These are phyloP conservation scores for Nadsonia commutata DNA, from an alignment of 1,139 yeast genomes.

Conservation along the genomic window DNA sequence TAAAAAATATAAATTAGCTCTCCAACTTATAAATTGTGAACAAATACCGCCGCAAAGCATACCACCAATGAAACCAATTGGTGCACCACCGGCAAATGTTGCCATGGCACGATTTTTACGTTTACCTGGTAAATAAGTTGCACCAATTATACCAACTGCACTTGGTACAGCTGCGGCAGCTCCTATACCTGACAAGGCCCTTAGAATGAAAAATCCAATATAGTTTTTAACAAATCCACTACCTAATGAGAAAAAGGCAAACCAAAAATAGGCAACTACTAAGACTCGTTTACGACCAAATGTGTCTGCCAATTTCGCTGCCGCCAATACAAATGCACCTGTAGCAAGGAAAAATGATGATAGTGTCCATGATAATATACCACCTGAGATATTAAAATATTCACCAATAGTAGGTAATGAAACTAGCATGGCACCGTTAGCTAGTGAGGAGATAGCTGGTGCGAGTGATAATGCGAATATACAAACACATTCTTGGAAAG, in stretches of 20 bases:
- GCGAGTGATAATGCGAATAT: slow-evolving; percentile 25
- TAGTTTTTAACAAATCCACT: slow-evolving; percentile 28
- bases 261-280: slow-evolving; percentile 21
- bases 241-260: slow-evolving; percentile 24
- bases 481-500: slow-evolving; percentile 15
- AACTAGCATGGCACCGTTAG: slow-evolving; percentile 24
- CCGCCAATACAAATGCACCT: slow-evolving; percentile 28
- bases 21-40: slow-evolving; percentile 26
- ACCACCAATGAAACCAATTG: slow-evolving; percentile 30
- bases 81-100: slow-evolving; percentile 32
- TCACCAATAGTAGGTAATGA: slow-evolving; percentile 23
- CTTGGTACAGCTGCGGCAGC: slow-evolving; percentile 31
- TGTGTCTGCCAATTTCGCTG: slow-evolving; percentile 32
- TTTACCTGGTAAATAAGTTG: slow-evolving; percentile 24
- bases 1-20: slow-evolving; percentile 27
- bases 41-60: slow-evolving; percentile 30
- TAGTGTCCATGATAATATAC: slow-evolving; percentile 29
- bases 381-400: slow-evolving; percentile 25
- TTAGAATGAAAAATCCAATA: slow-evolving; percentile 23
- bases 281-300: slow-evolving; percentile 29
- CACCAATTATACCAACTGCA: slow-evolving; percentile 30
- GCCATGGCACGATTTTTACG: slow-evolving; percentile 31
- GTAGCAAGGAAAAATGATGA: slow-evolving; percentile 28
- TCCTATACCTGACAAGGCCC: slow-evolving; percentile 30
- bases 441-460: slow-evolving; percentile 27